Evolutionary conservation across 2,329 filamentous ascomycete genomes (phyloP).

Genomic region (Gnomoniopsis smithogilvyi): DNA sequence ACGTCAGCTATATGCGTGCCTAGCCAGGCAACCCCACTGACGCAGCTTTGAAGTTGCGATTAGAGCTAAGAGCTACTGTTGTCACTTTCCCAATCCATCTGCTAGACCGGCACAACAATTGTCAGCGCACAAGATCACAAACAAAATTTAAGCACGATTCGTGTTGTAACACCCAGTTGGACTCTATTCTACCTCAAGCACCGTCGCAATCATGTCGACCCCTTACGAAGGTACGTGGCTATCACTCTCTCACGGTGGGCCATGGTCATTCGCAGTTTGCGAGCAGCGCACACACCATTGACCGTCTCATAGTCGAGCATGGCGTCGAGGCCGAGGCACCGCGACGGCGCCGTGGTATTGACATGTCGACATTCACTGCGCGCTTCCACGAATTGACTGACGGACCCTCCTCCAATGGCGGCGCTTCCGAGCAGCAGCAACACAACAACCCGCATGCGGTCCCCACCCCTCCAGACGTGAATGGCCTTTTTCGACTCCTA

Average conservation of each 20-base stretch:
- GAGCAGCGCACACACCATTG: neutral
- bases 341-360: constrained; percentile 49
- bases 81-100: neutral
- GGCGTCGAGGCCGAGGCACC: constrained; percentile 47
- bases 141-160: too few relatives aligned
- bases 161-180: constrained; percentile 7
- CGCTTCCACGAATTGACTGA: constrained; percentile 49
- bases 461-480: constrained; percentile 58
- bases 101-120: neutral
- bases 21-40: neutral
- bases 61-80: neutral
- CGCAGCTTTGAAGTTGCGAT: neutral
- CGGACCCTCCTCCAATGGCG: constrained; percentile 30
- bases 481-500: constrained; percentile 55
- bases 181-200: neutral
- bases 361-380: constrained; percentile 62
- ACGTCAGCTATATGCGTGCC: neutral
- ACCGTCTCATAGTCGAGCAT: constrained; percentile 55
- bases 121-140: neutral
- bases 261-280: neutral
- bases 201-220: constrained; percentile 41
- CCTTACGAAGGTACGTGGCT: constrained; percentile 51
- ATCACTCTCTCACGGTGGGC: neutral
- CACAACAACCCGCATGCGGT: constrained; percentile 54
- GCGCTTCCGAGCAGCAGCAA: constrained; percentile 27